These are phyloP conservation scores for Podila epigama DNA, from an alignment of 192 early-diverging fungal species.

Conservation along the genomic window DNA sequence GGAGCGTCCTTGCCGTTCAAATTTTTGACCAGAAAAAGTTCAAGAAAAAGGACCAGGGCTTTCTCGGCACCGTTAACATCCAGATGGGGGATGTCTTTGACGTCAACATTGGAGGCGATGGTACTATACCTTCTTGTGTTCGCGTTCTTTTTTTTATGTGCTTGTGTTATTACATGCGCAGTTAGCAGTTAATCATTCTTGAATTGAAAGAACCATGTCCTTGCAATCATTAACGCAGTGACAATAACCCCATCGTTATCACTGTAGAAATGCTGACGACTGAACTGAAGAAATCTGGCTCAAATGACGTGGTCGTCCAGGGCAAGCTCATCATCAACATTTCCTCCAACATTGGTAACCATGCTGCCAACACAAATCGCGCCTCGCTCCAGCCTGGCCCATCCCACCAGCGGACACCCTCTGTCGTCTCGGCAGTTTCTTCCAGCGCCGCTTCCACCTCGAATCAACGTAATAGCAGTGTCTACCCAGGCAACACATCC, in stretches of 20 bases:
- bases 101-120: slow-evolving; percentile 74
- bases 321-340: slow-evolving; percentile 83
- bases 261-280: slow-evolving; percentile 79
- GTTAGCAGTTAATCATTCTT: background rate
- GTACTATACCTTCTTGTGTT: slow-evolving; percentile 7
- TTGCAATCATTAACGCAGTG: background rate
- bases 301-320: slow-evolving; percentile 74
- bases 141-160: slow-evolving; percentile 16
- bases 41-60: slow-evolving; percentile 88
- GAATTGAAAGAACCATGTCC: background rate
- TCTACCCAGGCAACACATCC: background rate
- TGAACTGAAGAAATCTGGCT: slow-evolving; percentile 85
- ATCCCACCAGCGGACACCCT: slow-evolving; percentile 40
- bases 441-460: slow-evolving; percentile 7
- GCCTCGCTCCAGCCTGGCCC: slow-evolving; percentile 10
- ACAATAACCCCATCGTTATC: too few species aligned
- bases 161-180: too few species aligned
- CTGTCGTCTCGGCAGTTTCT: slow-evolving; percentile 22
- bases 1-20: slow-evolving; percentile 87
- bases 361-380: background rate
- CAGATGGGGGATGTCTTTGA: slow-evolving; percentile 85
- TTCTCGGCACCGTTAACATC: slow-evolving; percentile 90
- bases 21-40: slow-evolving; percentile 98
- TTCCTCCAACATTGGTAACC: slow-evolving; percentile 56
- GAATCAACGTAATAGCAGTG: slow-evolving; percentile 9